These are phyloP conservation scores for Quercus tomentella DNA, from an alignment of 331 rosid species.

Conservation along the genomic window DNA sequence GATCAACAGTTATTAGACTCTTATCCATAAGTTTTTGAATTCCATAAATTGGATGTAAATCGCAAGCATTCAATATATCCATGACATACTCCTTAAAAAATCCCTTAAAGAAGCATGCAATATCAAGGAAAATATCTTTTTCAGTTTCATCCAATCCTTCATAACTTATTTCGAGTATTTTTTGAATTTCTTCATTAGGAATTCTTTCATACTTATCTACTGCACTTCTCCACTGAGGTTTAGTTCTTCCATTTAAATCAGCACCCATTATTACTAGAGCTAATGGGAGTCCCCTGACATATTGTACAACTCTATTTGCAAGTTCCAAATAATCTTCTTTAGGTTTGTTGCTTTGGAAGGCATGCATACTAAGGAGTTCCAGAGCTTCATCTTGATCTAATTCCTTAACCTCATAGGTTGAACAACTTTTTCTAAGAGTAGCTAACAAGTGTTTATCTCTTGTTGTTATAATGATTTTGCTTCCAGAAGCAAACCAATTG, in stretches of 20 bases:
- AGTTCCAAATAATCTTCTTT: background rate
- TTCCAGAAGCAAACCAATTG: conserved; percentile 26
- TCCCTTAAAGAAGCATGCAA: conserved; percentile 36
- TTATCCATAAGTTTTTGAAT: conserved; percentile 22
- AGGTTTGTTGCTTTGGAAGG: conserved; percentile 21
- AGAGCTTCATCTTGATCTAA: conserved; percentile 17
- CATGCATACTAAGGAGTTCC: conserved; percentile 24
- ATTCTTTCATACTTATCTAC: conserved; percentile 12
- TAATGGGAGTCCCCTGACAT: conserved; percentile 32
- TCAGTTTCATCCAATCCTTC: conserved; percentile 24
- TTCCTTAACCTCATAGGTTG: conserved; percentile 12
- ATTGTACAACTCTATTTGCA: conserved; percentile 7
- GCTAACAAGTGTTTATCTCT: conserved; percentile 19
- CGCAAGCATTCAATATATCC: conserved; percentile 11
- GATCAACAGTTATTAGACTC: conserved; percentile 9
- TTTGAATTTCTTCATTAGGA: conserved; percentile 8
- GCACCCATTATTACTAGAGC: conserved; percentile 25
- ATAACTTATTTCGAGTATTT: conserved; percentile 24
- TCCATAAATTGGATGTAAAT: conserved; percentile 19
- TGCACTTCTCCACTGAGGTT: conserved; percentile 20
- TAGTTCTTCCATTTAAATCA: conserved; percentile 7
- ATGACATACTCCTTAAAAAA: background rate
- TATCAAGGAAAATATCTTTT: conserved; percentile 29
- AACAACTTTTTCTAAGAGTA: too few species aligned
- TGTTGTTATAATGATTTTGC: conserved; percentile 25